Base-by-base conservation (phyloP, 768 basidiomycete genomes). In the Leccinum incarnatum region DNA sequence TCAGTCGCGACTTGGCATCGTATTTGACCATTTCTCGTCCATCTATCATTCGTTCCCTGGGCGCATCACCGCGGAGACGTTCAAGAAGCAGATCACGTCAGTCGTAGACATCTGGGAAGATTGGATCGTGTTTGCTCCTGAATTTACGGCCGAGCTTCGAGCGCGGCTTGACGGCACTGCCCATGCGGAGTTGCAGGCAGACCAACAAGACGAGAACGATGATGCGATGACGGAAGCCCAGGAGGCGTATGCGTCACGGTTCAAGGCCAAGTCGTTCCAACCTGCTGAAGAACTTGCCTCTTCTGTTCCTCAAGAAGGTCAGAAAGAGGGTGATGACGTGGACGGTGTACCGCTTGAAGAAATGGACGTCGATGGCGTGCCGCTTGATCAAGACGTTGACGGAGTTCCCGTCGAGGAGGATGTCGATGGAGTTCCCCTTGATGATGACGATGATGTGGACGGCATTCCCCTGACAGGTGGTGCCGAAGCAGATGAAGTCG, bases 41-140 rank as follows among this genome's bases (percentile, higher is more conserved):
- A 93, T 99, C 55, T 95, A 97, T 69, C 90, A 94, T 61, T 95
- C 95, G 8, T 98, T 98, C 71, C 93, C 95, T 2, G 96, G 96
- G 2, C 82, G 93, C 52, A 95, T 99, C 71, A 96, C 95, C 2
- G 96, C 96, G 12, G 95, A 98, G 64, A 88, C 89, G 1, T 99
- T 98, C 81, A 95, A 91, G 77, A 89, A 88, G 64, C 93, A 98
- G 73, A 93, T 98, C 59, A 86, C 85, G 5, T 77, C 86, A 8
- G 86, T 98, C 17, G 81, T 98, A 5, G 95, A 98, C 67, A 88
- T 98, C 30, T 98, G 97, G 95, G 97, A 98, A 69, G 89, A 97
- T 70, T 96, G 95, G 95, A 95, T 98, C 58, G 91, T 98, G 32
- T 98, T 98, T 70, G 81, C 92, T 54, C 90, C 89, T 2, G 91